Evolutionary conservation across 805 yeast species (phyloP), one percentile per base, ranked within the genome.

Genomic region (Cyberlindnera bimundalis): DNA sequence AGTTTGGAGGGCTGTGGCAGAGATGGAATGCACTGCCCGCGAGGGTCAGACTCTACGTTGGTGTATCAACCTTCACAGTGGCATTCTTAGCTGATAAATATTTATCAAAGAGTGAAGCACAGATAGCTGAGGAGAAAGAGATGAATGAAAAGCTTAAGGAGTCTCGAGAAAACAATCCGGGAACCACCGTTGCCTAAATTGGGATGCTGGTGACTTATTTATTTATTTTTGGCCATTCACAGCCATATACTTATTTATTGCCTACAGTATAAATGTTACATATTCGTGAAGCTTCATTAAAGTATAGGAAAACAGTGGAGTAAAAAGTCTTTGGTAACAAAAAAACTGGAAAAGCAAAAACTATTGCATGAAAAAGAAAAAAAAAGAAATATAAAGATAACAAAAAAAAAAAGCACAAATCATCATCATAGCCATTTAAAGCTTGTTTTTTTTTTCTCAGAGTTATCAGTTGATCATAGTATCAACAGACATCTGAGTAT

Each of bases 21-120:
- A 43, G 41, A 20, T 59, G 61, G 60, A 35, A 39, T 12, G 33
- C 40, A 1, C 38, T 58, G 2, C 60, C 62, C 11, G 39, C 56
- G 16, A 42, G 51, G 20, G 37, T 50, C 9, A 45, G 62, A 33
- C 33, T 59, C 13, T 59, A 53, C 39, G 40, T 59, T 29, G 61
- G 59, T 5, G 46, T 33, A 0, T 58, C 62, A 2, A 56, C 62
- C 5, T 58, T 57, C 27, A n/a, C 48, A 3, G 59, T 58, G 13
- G 62, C 57, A 4, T 47, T 51, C 17, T 29, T 47, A 6, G 55
- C 57, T 18, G 61, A 58, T 30, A 44, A 47, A 37, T 52, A 37
- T 35, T 16, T 50, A 24, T 44, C 54, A 8, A n/a, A 45, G 20
- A 34, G 43, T 29, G 55, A 52, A 30, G 40, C 47, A n/a, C 26